These are phyloP conservation scores for Fusarium sp. DNA, from an alignment of 2,329 filamentous ascomycete genomes.

Conservation along the genomic window DNA sequence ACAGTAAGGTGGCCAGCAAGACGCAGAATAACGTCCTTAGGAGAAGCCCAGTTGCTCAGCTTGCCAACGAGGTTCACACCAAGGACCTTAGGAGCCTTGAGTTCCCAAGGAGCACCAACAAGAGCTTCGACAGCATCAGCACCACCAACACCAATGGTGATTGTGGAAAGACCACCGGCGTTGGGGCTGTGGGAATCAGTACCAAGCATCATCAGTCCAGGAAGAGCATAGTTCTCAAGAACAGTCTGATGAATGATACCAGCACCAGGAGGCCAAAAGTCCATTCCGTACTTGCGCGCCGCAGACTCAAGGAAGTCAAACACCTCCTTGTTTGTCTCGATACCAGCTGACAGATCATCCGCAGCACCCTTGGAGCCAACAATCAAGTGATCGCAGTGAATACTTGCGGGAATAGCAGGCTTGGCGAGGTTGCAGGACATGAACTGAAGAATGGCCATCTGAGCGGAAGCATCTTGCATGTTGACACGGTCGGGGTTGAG, in stretches of 20 bases:
- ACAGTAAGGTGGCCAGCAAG: constrained; percentile 93
- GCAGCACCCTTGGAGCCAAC: constrained; percentile 93
- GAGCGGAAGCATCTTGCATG: constrained; percentile 98
- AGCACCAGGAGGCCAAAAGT: constrained; percentile 94
- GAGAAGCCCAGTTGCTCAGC: constrained; percentile 90
- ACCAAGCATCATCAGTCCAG: constrained; percentile 97
- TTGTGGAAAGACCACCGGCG: constrained; percentile 91
- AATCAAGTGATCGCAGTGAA: constrained; percentile 99
- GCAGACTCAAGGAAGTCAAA: constrained; percentile 98
- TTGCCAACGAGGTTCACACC: constrained; percentile 87
- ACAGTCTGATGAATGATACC: constrained; percentile 99
- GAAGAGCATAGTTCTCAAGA: constrained; percentile 96
- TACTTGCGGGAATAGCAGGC: constrained; percentile 94
- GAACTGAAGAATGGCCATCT: constrained; percentile 98
- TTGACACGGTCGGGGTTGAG: constrained; percentile 97
- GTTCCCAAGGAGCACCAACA: constrained; percentile 95
- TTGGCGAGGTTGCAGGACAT: constrained; percentile 93
- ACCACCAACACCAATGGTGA: constrained; percentile 96
- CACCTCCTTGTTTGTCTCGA: constrained; percentile 93
- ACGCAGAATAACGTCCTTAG: constrained; percentile 94
- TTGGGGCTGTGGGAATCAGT: constrained; percentile 98
- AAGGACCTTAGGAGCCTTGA: constrained; percentile 92
- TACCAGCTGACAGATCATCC: constrained; percentile 84
- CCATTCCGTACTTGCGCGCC: constrained; percentile 89
- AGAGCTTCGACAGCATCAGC: constrained; percentile 97